Evolutionary conservation across 2,329 filamentous ascomycete species (phyloP).

Genomic region (Trichoderma polysporum): DNA sequence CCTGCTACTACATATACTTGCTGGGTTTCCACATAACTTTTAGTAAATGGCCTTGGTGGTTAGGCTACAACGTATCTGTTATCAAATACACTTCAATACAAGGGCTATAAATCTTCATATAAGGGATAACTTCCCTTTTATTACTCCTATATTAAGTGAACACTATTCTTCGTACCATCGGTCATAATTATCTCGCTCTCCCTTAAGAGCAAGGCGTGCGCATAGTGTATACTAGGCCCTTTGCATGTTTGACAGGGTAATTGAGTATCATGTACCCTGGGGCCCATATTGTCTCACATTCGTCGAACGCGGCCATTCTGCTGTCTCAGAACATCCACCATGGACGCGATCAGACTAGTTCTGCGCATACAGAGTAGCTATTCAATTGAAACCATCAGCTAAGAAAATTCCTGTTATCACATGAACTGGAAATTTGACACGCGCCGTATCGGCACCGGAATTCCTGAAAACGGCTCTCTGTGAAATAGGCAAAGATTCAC

Average conservation of each 20-base stretch:
- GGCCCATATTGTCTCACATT: neutral
- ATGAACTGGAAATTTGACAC: neutral
- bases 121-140: neutral
- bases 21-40: neutral
- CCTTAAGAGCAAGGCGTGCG: too few relatives aligned
- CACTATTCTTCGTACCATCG: neutral
- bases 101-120: neutral
- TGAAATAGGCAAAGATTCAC: neutral
- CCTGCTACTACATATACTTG: neutral
- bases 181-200: neutral
- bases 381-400: neutral
- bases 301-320: neutral
- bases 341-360: neutral
- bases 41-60: neutral
- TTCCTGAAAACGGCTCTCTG: neutral
- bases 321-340: neutral
- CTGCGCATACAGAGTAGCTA: neutral
- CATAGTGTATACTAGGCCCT: too few relatives aligned
- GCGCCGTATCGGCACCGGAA: neutral
- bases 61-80: neutral
- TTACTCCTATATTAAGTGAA: neutral
- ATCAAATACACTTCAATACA: neutral
- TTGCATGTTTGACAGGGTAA: neutral
- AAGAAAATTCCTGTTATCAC: neutral
- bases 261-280: neutral